phyloP scores from a whole-genome alignment of 164 flowering plant species.

The Paratinospora sagittata region DNA sequence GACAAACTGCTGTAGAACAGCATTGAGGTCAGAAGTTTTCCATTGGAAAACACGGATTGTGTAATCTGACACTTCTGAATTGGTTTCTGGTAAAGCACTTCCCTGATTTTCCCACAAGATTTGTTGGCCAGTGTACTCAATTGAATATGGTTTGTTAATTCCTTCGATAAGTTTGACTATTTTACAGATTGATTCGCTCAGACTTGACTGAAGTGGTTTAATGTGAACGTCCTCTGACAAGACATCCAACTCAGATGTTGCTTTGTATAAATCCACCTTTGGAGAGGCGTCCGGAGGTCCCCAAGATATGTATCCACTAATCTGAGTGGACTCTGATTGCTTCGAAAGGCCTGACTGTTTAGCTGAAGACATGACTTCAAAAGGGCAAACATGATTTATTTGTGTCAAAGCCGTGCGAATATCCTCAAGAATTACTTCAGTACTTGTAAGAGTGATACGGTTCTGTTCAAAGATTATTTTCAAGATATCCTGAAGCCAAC shows the following conservation, averaged over 20 bases:
- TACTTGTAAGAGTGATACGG: slow-evolving; percentile 39
- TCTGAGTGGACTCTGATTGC: slow-evolving; percentile 18
- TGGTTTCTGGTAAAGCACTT: slow-evolving; percentile 15
- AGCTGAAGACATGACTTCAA: slow-evolving; percentile 20
- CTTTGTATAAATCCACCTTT: slow-evolving; percentile 20
- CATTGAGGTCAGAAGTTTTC: slow-evolving; percentile 51
- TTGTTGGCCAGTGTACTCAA: slow-evolving; percentile 25
- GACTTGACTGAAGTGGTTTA: slow-evolving; percentile 28
- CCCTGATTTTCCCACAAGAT: slow-evolving; percentile 24
- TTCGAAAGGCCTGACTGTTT: slow-evolving; percentile 13
- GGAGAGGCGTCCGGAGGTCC: slow-evolving; percentile 31
- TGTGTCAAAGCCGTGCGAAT: slow-evolving; percentile 39
- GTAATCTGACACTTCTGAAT: slow-evolving; percentile 32
- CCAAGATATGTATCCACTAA: slow-evolving; percentile 44
- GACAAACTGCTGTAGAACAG: slow-evolving; percentile 37
- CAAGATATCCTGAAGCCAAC: slow-evolving; percentile 67
- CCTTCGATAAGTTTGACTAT: slow-evolving; percentile 73
- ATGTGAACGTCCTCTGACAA: slow-evolving; percentile 19
- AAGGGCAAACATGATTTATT: slow-evolving; percentile 11
- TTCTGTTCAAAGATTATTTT: slow-evolving; percentile 46
- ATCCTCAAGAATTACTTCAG: slow-evolving; percentile 55
- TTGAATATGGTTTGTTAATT: slow-evolving; percentile 30
- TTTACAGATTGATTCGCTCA: slow-evolving; percentile 47
- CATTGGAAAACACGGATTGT: slow-evolving; percentile 58
- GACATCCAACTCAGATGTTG: slow-evolving; percentile 15